A percentile compares a stretch with the other conserved stretches of the same genome.
These are phyloP conservation scores for Prunus salicina DNA, from an alignment of 306 rosid genomes.

Conservation along the genomic window DNA sequence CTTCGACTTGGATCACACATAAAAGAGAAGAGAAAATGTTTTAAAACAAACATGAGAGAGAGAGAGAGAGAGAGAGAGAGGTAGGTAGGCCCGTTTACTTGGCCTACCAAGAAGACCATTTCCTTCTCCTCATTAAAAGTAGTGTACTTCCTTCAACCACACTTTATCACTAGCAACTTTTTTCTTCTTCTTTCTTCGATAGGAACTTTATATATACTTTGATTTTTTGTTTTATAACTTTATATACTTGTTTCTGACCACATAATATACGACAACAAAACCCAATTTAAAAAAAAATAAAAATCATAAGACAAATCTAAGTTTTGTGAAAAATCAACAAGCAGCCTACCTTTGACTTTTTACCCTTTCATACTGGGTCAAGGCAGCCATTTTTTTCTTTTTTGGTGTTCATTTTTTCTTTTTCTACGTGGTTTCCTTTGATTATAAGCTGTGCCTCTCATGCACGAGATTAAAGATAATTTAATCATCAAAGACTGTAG, in stretches of 20 bases:
- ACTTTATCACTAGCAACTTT: slow-evolving; percentile 15
- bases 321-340: slow-evolving; percentile 29
- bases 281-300: not conserved
- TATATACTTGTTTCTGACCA: not conserved
- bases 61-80: slow-evolving; percentile 14
- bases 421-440: not conserved
- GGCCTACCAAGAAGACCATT: slow-evolving; percentile 50
- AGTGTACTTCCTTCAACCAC: slow-evolving; percentile 32
- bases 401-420: not conserved
- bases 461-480: not conserved
- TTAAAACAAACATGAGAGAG: not conserved
- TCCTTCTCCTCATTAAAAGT: slow-evolving; percentile 30
- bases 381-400: slow-evolving; percentile 26
- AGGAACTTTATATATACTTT: not conserved
- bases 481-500: not conserved
- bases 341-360: slow-evolving; percentile 46
- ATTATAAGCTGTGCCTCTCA: not conserved
- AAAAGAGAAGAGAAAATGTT: not conserved
- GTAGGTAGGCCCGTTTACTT: slow-evolving; percentile 9
- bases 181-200: not conserved
- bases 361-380: slow-evolving; percentile 15
- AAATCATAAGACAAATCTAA: slow-evolving; percentile 10
- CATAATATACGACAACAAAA: not conserved
- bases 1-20: slow-evolving; percentile 5
- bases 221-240: not conserved